Evolutionary conservation across 257 asterid species (phyloP).

Genomic region (Eustoma russellianum): DNA sequence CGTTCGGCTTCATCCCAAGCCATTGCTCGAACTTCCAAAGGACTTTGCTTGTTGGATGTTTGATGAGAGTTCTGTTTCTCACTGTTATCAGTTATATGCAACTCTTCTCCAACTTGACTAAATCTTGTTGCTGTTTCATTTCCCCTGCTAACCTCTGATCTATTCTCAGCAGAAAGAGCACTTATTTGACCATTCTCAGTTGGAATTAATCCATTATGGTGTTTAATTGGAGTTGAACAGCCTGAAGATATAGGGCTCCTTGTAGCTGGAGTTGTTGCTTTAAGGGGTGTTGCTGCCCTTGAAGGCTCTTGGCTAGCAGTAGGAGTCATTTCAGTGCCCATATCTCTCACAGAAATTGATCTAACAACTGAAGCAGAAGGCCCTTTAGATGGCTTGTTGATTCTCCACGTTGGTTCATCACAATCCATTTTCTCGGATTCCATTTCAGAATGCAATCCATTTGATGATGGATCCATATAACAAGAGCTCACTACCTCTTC

Average conservation of each 20-base stretch:
- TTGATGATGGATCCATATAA: conserved; percentile 7
- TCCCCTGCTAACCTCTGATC: conserved; percentile 22
- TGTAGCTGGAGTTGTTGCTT: conserved; percentile 52
- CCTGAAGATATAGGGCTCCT: conserved; percentile 59
- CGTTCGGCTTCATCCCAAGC: conserved; percentile 98
- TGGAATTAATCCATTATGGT: conserved; percentile 22
- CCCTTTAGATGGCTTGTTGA: conserved; percentile 32
- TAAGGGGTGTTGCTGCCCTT: conserved; percentile 75
- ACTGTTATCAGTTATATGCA: conserved; percentile 5
- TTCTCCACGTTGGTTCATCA: conserved; percentile 63
- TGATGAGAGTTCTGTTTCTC: conserved; percentile 10
- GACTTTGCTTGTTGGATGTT: conserved; percentile 27
- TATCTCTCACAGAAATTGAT: conserved; percentile 74
- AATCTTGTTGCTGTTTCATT: conserved; percentile 27
- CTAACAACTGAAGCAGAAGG: conserved; percentile 37
- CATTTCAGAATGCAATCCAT: conserved; percentile 21
- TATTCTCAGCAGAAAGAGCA: conserved; percentile 18
- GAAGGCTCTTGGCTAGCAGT: conserved; percentile 89
- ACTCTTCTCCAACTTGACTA: conserved; percentile 28
- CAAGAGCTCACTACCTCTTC: conserved; percentile 27
- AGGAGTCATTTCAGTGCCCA: conserved; percentile 99
- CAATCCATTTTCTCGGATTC: conserved; percentile 72
- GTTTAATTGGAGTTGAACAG: conserved; percentile 45
- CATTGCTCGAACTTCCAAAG: conserved; percentile 61
- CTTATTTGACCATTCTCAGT: conserved; percentile 21